These are phyloP conservation scores for Arthroderma sp. DNA, from an alignment of 2,329 filamentous ascomycete genomes.

Conservation along the genomic window DNA sequence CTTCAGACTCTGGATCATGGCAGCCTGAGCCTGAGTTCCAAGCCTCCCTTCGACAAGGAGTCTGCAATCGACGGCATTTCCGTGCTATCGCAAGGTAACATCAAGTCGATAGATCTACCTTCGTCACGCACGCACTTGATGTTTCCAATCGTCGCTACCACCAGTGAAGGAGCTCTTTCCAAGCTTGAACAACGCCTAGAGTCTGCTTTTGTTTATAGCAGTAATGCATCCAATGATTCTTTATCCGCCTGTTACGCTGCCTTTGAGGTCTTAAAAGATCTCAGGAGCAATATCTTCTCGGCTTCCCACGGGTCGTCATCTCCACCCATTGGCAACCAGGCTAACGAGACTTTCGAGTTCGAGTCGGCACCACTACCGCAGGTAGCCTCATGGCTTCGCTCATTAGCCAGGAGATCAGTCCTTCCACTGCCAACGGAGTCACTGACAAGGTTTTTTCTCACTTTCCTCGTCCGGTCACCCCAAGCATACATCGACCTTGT, in stretches of 20 bases:
- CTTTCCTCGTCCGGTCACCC: constrained; percentile 2
- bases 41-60: background rate
- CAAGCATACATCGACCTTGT: constrained; percentile 4
- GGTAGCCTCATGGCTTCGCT: constrained; percentile 4
- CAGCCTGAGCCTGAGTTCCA: background rate
- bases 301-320: background rate
- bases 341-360: background rate
- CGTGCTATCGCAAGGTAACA: too few species aligned
- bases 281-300: constrained; percentile 2
- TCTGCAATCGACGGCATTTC: background rate
- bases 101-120: background rate
- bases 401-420: constrained; percentile 2
- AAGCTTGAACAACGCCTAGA: constrained; percentile 2
- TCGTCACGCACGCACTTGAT: background rate
- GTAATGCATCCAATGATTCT: background rate
- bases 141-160: background rate
- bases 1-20: constrained; percentile 3
- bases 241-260: constrained; percentile 2
- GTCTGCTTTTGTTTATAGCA: background rate
- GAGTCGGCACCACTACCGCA: background rate
- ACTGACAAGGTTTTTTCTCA: constrained; percentile 3
- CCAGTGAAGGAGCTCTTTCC: background rate
- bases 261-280: constrained; percentile 2
- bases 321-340: background rate
- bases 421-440: constrained; percentile 3